Evolutionary conservation across 306 rosid species (phyloP), one percentile per base, ranked within the genome.

Genomic region (Quercus bicolor): DNA sequence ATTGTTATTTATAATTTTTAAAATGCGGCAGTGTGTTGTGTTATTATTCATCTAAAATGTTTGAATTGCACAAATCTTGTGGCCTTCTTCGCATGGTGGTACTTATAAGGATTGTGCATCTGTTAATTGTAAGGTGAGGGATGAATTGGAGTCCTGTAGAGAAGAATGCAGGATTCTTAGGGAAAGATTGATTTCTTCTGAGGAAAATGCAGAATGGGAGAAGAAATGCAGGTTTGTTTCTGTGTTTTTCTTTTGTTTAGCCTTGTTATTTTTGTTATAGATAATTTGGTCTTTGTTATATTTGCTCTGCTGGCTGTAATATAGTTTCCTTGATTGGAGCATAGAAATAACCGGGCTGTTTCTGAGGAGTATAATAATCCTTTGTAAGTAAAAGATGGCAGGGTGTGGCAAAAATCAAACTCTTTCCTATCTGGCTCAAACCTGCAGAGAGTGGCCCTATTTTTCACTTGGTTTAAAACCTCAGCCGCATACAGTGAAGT

Each of bases 131-230:
- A 29, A 94, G 98, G 91, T 89, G 77, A 88, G 83, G 82, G 85
- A 81, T 81, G 89, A 85, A 43, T 80, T 92, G 86, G 91, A 90
- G 65, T 87, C 89, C 28, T 78, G 74, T 80, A 84, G 78, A 75
- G 90, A 88, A 83, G 93, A 94, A 71, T 88, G 94, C 79, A 73
- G 68, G 79, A 70, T 51, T 19, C 89, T 86, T 57, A 75, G 7
- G 79, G 89, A 85, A 84, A 84, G 78, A 70, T 60, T 82, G 65
- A 78, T 81, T 69, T 56, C 64, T 68, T 84, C 78, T 0, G 79
- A 74, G 80, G 88, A 88, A 79, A 82, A 60, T 24, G 62, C 77
- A 73, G 75, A 62, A 70, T 56, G 51, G 62, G 84, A 84, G 74
- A 91, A 82, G 77, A 84, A 72, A 19, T 78, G 71, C 90, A 87